A percentile compares a stretch with the other conserved stretches of the same genome.
phyloP scores from a whole-genome alignment of 768 basidiomycete genomes.

The Scleroderma citrinum region DNA sequence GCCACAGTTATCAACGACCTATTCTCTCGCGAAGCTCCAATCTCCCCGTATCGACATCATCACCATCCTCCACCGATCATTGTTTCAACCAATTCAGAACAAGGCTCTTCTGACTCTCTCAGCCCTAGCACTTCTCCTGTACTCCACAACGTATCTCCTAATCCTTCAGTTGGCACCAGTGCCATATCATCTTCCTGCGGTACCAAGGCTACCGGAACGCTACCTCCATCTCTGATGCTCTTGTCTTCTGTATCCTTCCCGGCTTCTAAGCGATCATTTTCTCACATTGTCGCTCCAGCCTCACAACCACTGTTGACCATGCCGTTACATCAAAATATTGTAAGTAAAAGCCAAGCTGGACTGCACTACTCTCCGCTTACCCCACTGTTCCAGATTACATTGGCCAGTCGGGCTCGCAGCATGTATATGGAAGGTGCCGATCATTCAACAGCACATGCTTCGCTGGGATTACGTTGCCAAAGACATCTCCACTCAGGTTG shows the following conservation, averaged over 20 bases:
- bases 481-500: conserved; percentile 70
- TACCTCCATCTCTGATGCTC: conserved; percentile 23
- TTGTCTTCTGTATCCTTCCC: conserved; percentile 26
- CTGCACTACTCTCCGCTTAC: neutral
- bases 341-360: conserved; percentile 5
- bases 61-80: conserved; percentile 32
- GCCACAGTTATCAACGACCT: conserved; percentile 77
- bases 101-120: conserved; percentile 15
- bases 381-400: conserved; percentile 12
- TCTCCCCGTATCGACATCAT: conserved; percentile 30
- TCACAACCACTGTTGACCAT: neutral
- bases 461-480: conserved; percentile 60
- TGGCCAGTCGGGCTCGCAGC: conserved; percentile 37
- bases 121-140: conserved; percentile 21
- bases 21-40: conserved; percentile 64
- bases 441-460: conserved; percentile 54
- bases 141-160: conserved; percentile 16
- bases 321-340: conserved; percentile 9
- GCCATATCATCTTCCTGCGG: conserved; percentile 11
- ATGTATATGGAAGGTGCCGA: conserved; percentile 60
- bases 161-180: conserved; percentile 17
- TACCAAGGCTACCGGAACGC: conserved; percentile 11
- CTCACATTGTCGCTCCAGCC: conserved; percentile 1
- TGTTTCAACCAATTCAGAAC: conserved; percentile 22
- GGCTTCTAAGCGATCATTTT: conserved; percentile 3